These are phyloP conservation scores for Globisporangium nodosum DNA, from an alignment of 352 stramenopile species.

Conservation along the genomic window DNA sequence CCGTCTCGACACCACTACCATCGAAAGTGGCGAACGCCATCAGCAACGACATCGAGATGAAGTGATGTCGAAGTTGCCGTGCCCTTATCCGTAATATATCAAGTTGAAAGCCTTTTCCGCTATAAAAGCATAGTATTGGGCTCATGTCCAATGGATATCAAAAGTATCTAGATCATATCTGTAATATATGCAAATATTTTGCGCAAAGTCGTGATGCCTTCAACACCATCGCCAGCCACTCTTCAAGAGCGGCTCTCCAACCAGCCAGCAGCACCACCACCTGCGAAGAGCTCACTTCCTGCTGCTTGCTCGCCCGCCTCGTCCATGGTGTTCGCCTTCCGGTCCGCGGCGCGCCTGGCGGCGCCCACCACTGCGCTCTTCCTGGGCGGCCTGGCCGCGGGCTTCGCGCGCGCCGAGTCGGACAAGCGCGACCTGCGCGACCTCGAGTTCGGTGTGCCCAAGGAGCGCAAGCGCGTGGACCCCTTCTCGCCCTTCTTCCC, in stretches of 20 bases:
- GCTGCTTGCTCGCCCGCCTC: not conserved
- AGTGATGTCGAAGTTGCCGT: not conserved
- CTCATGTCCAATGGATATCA: too few relatives aligned
- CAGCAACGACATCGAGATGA: slow-evolving; percentile 51
- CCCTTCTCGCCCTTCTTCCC: slow-evolving; percentile 87
- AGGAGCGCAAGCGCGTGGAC: slow-evolving; percentile 86
- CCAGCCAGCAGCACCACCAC: not conserved
- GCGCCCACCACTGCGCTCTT: slow-evolving; percentile 48
- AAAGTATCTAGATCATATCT: not conserved
- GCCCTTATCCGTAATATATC: too few relatives aligned
- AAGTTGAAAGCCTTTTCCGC: too few relatives aligned
- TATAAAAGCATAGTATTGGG: too few relatives aligned
- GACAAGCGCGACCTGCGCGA: slow-evolving; percentile 80
- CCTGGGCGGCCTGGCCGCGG: slow-evolving; percentile 40
- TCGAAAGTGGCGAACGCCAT: not conserved
- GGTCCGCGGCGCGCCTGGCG: slow-evolving; percentile 32
- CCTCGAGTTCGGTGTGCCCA: slow-evolving; percentile 80
- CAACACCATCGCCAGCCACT: not conserved
- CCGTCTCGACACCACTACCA: not conserved
- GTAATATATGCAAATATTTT: slow-evolving; percentile 8
- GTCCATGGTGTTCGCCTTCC: slow-evolving; percentile 63
- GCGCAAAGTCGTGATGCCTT: slow-evolving; percentile 1
- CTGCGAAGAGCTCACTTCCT: not conserved
- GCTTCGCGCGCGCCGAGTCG: slow-evolving; percentile 34
- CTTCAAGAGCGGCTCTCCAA: not conserved